phyloP scores from a whole-genome alignment of 2,329 filamentous ascomycete genomes.

The Penicillium verrucosum region DNA sequence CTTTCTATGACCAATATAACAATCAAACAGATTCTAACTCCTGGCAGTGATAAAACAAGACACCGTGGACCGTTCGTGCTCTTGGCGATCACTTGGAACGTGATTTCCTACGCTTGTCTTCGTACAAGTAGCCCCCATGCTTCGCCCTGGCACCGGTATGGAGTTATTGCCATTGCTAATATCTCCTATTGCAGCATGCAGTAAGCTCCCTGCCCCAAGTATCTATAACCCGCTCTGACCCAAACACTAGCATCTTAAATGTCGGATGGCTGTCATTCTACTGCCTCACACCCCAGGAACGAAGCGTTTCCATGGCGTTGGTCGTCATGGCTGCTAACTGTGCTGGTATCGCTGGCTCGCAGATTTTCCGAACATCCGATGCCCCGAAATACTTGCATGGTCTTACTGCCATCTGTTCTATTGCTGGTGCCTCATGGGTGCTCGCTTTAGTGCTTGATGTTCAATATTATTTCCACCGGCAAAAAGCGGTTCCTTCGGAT shows the following conservation, averaged over 20 bases:
- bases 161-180: conserved; percentile 28
- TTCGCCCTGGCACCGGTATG: conserved; percentile 30
- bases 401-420: conserved; percentile 24
- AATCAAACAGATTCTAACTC: conserved; percentile 8
- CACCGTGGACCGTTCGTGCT: conserved; percentile 38
- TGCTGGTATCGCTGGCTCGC: conserved; percentile 59
- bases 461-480: conserved; percentile 24
- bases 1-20: background rate
- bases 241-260: conserved; percentile 44
- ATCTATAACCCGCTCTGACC: conserved; percentile 3
- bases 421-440: conserved; percentile 28
- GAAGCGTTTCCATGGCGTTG: conserved; percentile 58
- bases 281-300: conserved; percentile 55
- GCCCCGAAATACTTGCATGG: conserved; percentile 26
- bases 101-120: conserved; percentile 39
- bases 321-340: conserved; percentile 62
- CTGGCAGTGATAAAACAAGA: conserved; percentile 28
- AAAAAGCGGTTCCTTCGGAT: conserved; percentile 13
- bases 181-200: conserved; percentile 38
- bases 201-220: conserved; percentile 16
- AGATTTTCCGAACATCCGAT: conserved; percentile 50
- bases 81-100: conserved; percentile 36
- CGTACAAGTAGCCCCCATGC: conserved; percentile 23
- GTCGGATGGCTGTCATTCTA: conserved; percentile 59
- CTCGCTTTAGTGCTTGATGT: conserved; percentile 15